Evolutionary conservation across 257 asterid species (phyloP).

Genomic region (Ocimum tenuiflorum): DNA sequence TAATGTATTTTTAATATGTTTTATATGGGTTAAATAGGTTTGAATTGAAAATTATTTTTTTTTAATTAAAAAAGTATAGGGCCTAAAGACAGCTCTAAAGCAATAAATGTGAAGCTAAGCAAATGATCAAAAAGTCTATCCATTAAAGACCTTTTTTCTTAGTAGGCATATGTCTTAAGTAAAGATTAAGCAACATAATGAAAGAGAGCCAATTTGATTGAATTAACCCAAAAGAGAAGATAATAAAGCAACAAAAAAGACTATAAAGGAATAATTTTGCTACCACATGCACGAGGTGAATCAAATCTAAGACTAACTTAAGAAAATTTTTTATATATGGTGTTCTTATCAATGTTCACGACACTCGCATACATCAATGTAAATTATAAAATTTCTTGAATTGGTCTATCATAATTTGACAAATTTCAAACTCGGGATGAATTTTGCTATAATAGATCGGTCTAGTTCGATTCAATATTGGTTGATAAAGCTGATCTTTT

Average conservation of each 20-base stretch:
- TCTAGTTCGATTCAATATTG: no score
- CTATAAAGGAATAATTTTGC: not conserved
- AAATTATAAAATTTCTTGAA: no score
- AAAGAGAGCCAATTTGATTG: slow-evolving; percentile 1
- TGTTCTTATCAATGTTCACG: no score
- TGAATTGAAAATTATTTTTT: not conserved
- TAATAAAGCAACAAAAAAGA: slow-evolving; percentile 7
- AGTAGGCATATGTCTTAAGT: slow-evolving; percentile 19
- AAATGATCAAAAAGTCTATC: slow-evolving; percentile 3
- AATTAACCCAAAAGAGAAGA: not conserved
- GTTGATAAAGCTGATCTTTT: no score
- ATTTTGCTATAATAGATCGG: no score
- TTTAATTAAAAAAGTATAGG: not conserved
- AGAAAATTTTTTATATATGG: no score
- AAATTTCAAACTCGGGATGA: no score
- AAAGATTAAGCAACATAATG: slow-evolving; percentile 25
- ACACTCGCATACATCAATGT: no score
- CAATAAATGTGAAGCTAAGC: slow-evolving; percentile 1
- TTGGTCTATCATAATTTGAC: no score
- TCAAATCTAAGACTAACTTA: not conserved
- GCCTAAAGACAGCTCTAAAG: slow-evolving; percentile 17
- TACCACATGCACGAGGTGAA: not conserved
- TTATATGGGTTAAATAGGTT: not conserved
- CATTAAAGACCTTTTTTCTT: slow-evolving; percentile 11
- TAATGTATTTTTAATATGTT: not conserved